Evolutionary conservation across 805 yeast species (phyloP), one percentile per base, ranked within the genome.

Genomic region (Vanderwaltozyma yarrowii): DNA sequence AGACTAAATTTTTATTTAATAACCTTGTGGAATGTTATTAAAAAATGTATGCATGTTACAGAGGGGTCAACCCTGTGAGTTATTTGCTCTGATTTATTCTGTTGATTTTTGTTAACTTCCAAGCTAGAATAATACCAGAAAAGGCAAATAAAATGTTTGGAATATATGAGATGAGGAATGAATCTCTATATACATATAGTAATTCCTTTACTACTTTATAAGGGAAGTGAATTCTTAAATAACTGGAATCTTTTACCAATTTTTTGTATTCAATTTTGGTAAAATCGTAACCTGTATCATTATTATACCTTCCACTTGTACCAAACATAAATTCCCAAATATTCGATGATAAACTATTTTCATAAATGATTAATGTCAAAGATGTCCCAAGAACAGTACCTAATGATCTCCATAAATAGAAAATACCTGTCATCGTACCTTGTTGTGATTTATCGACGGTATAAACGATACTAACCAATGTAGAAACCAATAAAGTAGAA

Each of bases 401-500:
- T 36, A 68, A 54, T 3, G 76, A 69, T 44, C 74, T 59, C 60
- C 71, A 70, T 36, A 70, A 49, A 42, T 70, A 70, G 47, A 66
- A 69, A 56, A 70, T 61, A 31, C 74, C 74, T 1, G 71, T 69
- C 35, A 69, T 66, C 2, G 69, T 57, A 12, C 73, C 74, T 49
- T 70, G 76, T 39, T 65, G 61, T 20, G 66, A 61, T 37, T 58
- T 52, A 5, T 71, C 71, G 23, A 68, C 67, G 15, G 62, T 58
- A 34, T 65, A 70, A 13, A 70, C 70, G 27, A 66, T 69, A 36
- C 69, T 54, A 0, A 82, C 78, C 28, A 78, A 69, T 0, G 85
- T 78, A 32, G 80, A 60, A 50, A 78, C 71, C 9, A 73, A 59
- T 2, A 80, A 53, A 46, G 71, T 73, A 0, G 77, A 73, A 40